phyloP scores from a whole-genome alignment of 371 early-diverging fungal genomes.

The Mortierella sp. region DNA sequence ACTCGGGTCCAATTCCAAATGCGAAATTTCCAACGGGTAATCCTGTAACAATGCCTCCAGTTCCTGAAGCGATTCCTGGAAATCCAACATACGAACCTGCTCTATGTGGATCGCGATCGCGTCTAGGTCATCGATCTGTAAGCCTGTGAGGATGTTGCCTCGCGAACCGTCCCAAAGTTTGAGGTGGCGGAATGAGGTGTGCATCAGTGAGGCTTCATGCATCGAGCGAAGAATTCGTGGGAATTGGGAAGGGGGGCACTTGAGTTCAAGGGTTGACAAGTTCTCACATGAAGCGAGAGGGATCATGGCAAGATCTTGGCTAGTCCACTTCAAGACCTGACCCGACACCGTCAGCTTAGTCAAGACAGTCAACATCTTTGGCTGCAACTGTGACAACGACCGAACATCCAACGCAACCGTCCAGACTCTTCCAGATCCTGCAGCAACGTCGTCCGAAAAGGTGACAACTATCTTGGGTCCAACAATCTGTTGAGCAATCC shows the following conservation, averaged over 20 bases:
- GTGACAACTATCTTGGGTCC: background rate
- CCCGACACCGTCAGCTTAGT: background rate
- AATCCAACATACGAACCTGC: background rate
- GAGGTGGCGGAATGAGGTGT: background rate
- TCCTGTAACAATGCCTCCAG: background rate
- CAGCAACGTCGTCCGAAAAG: background rate
- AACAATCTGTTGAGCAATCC: background rate
- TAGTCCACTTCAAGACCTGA: background rate
- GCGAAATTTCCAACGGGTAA: background rate
- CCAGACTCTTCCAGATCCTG: background rate
- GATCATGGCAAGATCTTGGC: background rate
- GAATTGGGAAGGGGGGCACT: background rate
- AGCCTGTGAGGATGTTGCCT: background rate
- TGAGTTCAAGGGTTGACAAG: background rate
- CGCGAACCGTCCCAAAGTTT: background rate
- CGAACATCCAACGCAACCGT: background rate
- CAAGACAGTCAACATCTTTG: background rate
- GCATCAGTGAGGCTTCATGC: background rate
- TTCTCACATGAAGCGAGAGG: background rate
- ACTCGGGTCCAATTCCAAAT: background rate
- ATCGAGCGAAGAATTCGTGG: background rate
- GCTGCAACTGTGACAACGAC: background rate
- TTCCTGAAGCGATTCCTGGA: background rate
- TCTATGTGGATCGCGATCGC: background rate
- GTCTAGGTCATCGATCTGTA: background rate